These are phyloP conservation scores for Pistacia integerrima DNA, from an alignment of 345 rosid species.

Conservation along the genomic window DNA sequence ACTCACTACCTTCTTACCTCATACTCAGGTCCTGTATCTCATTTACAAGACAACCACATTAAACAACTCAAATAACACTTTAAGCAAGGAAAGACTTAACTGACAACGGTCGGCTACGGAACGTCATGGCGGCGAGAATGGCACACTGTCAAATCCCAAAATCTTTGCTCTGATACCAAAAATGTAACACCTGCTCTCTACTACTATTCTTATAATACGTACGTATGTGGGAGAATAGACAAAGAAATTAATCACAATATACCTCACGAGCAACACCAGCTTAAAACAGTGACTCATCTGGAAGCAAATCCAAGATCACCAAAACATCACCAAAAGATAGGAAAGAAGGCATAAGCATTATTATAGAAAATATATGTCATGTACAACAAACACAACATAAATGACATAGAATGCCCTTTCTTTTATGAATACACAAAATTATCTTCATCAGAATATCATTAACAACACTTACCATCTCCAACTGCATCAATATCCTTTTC, in stretches of 20 bases:
- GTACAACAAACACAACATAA: neutral
- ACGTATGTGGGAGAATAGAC: neutral
- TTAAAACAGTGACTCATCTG: conserved; percentile 85
- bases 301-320: conserved; percentile 84
- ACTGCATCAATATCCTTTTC: conserved; percentile 86
- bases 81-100: no score
- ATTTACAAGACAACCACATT: no score
- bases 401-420: neutral
- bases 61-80: no score
- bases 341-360: conserved; percentile 4
- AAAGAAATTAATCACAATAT: conserved; percentile 7
- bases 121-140: no score
- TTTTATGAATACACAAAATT: neutral
- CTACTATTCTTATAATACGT: no score
- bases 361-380: neutral
- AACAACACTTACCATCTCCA: conserved; percentile 73
- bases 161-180: no score
- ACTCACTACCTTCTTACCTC: no score
- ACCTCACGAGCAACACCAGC: conserved; percentile 98
- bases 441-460: conserved; percentile 5
- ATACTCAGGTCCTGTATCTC: no score
- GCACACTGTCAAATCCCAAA: no score
- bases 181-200: no score
- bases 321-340: conserved; percentile 75
- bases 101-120: no score